These are phyloP conservation scores for Diplodia scrobiculata DNA, from an alignment of 2,329 filamentous ascomycete species.

Conservation along the genomic window DNA sequence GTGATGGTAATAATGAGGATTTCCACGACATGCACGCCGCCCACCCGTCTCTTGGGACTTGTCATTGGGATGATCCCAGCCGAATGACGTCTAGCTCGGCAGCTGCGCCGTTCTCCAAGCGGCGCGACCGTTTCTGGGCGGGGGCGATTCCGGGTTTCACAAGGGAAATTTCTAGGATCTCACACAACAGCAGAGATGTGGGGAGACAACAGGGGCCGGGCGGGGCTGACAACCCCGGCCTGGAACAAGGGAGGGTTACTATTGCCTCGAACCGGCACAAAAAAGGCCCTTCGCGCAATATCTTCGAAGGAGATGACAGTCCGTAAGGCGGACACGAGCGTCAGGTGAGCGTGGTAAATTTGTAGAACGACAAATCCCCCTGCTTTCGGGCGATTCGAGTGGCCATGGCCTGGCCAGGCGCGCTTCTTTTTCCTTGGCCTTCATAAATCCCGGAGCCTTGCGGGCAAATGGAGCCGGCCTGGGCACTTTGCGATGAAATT, in stretches of 20 bases:
- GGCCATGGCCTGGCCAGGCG: too few relatives aligned
- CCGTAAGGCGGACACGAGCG: constrained; percentile 2
- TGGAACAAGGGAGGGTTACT: background rate
- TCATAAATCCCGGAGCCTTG: background rate
- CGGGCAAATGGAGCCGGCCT: background rate
- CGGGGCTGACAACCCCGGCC: background rate
- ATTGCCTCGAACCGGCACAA: constrained; percentile 9
- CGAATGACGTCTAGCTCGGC: constrained; percentile 10
- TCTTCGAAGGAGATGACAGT: constrained; percentile 8
- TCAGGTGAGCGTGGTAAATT: constrained; percentile 11
- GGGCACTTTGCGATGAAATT: background rate
- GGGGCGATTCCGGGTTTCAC: background rate
- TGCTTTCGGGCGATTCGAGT: background rate
- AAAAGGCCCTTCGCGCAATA: constrained; percentile 9
- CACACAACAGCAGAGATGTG: constrained; percentile 18
- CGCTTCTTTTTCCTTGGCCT: constrained; percentile 2
- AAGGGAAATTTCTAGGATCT: constrained; percentile 27
- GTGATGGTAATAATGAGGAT: constrained; percentile 10
- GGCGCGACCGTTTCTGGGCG: constrained; percentile 1
- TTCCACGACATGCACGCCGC: background rate
- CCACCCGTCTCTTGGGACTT: background rate
- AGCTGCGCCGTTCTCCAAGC: constrained; percentile 1
- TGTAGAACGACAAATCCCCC: background rate
- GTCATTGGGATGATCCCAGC: constrained; percentile 12
- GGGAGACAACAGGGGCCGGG: constrained; percentile 20